Evolutionary conservation across 208 protist genomes (phyloP).

Genomic region (Trypanosoma lewisi): DNA sequence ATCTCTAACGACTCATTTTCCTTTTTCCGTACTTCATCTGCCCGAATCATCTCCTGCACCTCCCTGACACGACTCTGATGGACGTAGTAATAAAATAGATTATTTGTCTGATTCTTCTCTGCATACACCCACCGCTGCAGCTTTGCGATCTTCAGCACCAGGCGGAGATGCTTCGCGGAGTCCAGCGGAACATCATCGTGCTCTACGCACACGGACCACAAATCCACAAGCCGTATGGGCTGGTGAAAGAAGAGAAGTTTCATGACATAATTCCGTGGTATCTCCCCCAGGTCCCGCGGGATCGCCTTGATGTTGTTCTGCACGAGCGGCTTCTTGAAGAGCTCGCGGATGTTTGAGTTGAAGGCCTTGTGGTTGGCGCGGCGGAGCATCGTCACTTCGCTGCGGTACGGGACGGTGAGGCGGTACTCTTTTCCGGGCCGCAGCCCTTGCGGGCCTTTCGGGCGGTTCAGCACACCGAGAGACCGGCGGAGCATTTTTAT

Average conservation of each 20-base stretch:
- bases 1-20: conserved; percentile 36
- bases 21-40: conserved; percentile 56
- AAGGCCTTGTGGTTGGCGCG: conserved; percentile 44
- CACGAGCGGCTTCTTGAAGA: conserved; percentile 78
- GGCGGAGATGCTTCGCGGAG: conserved; percentile 81
- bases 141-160: conserved; percentile 84
- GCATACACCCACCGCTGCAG: conserved; percentile 87
- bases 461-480: conserved; percentile 38
- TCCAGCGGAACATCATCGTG: conserved; percentile 87
- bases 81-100: conserved; percentile 89
- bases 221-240: conserved; percentile 71
- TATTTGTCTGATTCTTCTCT: conserved; percentile 90
- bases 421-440: conserved; percentile 77
- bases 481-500: conserved; percentile 57
- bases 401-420: conserved; percentile 80
- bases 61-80: conserved; percentile 73
- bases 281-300: conserved; percentile 84
- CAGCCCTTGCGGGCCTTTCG: conserved; percentile 78
- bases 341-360: conserved; percentile 86
- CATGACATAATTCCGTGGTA: conserved; percentile 85
- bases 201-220: conserved; percentile 85
- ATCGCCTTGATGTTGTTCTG: conserved; percentile 86
- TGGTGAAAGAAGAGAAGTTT: conserved; percentile 88
- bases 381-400: conserved; percentile 80
- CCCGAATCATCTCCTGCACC: conserved; percentile 82